Conservation (phyloP, 768 basidiomycete species). For the Obba rivulosa region DNA sequence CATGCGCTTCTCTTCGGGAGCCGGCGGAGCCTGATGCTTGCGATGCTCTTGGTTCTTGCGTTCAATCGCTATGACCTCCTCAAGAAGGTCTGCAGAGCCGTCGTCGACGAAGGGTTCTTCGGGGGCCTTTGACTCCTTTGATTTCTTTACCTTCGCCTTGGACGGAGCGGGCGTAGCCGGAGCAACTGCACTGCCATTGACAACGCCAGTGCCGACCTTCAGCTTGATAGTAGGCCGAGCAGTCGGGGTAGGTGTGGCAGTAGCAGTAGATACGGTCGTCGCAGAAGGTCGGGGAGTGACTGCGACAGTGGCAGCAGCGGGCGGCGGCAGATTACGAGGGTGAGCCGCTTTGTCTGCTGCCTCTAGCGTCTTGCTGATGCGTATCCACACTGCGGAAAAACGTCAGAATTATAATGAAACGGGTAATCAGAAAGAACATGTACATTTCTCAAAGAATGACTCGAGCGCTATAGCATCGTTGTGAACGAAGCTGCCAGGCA, state of each 20-base stretch:
- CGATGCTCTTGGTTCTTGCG: conserved; percentile 43
- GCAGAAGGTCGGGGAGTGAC: conserved; percentile 10
- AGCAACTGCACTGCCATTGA: conserved; percentile 8
- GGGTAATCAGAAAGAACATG: conserved; percentile 24
- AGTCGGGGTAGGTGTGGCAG: conserved; percentile 27
- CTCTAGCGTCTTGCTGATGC: conserved; percentile 80
- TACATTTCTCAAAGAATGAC: conserved; percentile 81
- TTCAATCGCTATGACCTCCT: conserved; percentile 80
- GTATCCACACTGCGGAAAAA: conserved; percentile 65
- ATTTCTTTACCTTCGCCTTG: conserved; percentile 19
- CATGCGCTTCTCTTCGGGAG: conserved; percentile 19
- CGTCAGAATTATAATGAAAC: conserved; percentile 2
- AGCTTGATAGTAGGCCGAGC: conserved; percentile 61
- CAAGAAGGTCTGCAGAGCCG: conserved; percentile 75
- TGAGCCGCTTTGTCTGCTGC: conserved; percentile 48
- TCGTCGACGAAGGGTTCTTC: conserved; percentile 53
- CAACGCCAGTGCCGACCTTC: conserved; percentile 38
- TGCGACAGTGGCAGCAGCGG: conserved; percentile 8
- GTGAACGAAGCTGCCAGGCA: conserved; percentile 62
- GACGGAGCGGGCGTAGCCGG: conserved; percentile 14
- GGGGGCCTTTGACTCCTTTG: conserved; percentile 24
- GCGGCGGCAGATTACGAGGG: conserved; percentile 13
- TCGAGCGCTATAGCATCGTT: conserved; percentile 75
- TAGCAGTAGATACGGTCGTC: conserved; percentile 6
- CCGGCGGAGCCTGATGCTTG: conserved; percentile 7